phyloP scores from a whole-genome alignment of 805 yeast genomes.

The Saccharomyces kudriavzevii region DNA sequence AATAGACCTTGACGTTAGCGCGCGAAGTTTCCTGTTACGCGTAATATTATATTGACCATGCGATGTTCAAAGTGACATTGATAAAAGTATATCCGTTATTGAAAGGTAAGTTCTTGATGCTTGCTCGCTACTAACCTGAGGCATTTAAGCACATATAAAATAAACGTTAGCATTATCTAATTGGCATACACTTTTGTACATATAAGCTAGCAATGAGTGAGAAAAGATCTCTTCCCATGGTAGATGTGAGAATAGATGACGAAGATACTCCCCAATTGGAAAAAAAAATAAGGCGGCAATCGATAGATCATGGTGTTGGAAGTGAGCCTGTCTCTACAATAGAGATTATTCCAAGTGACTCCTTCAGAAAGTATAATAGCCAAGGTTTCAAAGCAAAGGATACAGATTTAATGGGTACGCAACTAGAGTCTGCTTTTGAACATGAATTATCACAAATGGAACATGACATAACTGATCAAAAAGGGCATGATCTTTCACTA shows the following conservation, averaged over 20 bases:
- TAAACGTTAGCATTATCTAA: not conserved
- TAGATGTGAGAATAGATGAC: conserved; percentile 3
- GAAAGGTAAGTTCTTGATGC: not conserved
- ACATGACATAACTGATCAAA: conserved; percentile 23
- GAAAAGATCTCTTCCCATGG: not conserved
- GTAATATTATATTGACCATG: not conserved
- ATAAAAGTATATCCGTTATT: no score
- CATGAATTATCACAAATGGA: conserved; percentile 27
- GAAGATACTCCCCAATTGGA: conserved; percentile 4
- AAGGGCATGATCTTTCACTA: conserved; percentile 16
- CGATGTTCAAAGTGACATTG: not conserved
- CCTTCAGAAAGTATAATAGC: conserved; percentile 23
- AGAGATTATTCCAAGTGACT: conserved; percentile 29
- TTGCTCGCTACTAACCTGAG: not conserved
- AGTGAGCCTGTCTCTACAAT: conserved; percentile 30
- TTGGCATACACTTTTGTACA: not conserved
- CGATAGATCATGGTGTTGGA: conserved; percentile 26
- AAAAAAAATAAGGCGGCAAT: conserved; percentile 23
- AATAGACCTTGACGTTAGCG: not conserved
- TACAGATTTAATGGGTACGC: conserved; percentile 17
- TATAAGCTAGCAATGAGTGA: not conserved
- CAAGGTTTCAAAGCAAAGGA: conserved; percentile 27
- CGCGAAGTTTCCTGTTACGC: not conserved
- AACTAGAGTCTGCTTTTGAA: conserved; percentile 23
- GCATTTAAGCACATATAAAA: not conserved